Evolutionary conservation across 139 green algal genomes (phyloP), one percentile per base, ranked within the genome.

Genomic region (Tetraselmis chui): DNA sequence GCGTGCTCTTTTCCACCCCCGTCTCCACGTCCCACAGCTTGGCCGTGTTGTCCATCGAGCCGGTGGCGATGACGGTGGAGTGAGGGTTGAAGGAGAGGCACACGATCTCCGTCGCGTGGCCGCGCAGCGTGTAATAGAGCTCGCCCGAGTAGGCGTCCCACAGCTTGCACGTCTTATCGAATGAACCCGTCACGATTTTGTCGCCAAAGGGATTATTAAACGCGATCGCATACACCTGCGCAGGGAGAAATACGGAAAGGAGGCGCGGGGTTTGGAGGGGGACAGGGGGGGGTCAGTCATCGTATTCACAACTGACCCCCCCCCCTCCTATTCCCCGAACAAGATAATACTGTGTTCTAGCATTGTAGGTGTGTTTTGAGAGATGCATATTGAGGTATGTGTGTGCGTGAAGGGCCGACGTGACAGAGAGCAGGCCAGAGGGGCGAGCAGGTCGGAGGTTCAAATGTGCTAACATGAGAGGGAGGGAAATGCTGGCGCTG

Each of bases 171-270:
- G 86, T 91, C 76, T 93, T 94, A 81, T 95, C 92, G 84, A 95
- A 95, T 1, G 86, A 92, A 0, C 92, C 92, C 25, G 92, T 95
- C 25, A 93, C 84, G 25, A 95, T 85, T 83, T 92, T 92, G 83
- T 95, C 89, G 23, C 92, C 90, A 81, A 90, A 95, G 11, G 92
- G 92, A 82, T 95, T 95, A 85, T 95, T 95, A 81, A 94, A 95
- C 23, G 92, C 89, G 26, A 95, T 92, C 1, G 90, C 90, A 76
- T 95, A 95, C 59, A 95, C 88, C 88, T 91, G 87, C 5, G 80
- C 45, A 67, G 18, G 5, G 45, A 79, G 25, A 11, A 79, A n/a
- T 31, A 80, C 2, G 25, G 76, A 11, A 29, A 11, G 11, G 11
- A 5, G 18, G 45, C 18, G 45, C 11, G 45, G 45, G 45, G 45